These are phyloP conservation scores for Auricularia cornea DNA, from an alignment of 768 basidiomycete genomes.

Conservation along the genomic window DNA sequence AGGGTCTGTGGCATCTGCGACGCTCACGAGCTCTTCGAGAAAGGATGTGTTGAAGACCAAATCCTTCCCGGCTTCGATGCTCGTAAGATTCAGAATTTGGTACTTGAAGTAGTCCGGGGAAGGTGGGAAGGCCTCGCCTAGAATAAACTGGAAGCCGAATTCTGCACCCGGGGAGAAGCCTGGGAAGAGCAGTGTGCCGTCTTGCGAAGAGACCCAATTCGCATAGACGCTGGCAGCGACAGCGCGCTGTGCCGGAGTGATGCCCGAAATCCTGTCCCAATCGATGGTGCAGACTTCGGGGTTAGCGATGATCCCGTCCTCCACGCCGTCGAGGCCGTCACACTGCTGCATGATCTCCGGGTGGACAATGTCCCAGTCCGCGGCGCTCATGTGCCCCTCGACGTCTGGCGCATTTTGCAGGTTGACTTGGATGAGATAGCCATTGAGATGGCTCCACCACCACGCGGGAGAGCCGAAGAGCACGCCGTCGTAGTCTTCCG, in stretches of 20 bases:
- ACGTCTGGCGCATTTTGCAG: background rate
- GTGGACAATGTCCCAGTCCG: too few relatives aligned
- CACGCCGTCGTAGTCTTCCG: background rate
- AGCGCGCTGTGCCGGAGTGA: background rate
- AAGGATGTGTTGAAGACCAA: background rate
- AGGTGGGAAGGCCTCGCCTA: background rate
- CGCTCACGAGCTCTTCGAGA: background rate
- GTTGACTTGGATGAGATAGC: background rate
- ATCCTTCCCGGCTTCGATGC: background rate
- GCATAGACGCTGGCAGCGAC: background rate
- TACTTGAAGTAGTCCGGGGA: background rate
- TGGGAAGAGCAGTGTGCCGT: background rate
- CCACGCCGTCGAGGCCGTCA: background rate
- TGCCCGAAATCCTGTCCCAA: background rate
- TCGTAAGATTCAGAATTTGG: background rate
- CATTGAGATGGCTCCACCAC: background rate
- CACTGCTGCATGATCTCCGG: background rate
- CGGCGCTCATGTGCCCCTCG: too few relatives aligned
- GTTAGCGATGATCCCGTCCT: background rate
- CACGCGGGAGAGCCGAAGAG: background rate
- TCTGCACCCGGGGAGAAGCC: background rate
- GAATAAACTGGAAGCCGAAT: background rate
- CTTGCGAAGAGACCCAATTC: background rate
- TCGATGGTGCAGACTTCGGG: background rate
- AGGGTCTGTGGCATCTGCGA: background rate